A percentile compares a stretch with the other conserved stretches of the same genome.
phyloP scores from a whole-genome alignment of 2,329 filamentous ascomycete species.

The Botryosphaeria dothidea region DNA sequence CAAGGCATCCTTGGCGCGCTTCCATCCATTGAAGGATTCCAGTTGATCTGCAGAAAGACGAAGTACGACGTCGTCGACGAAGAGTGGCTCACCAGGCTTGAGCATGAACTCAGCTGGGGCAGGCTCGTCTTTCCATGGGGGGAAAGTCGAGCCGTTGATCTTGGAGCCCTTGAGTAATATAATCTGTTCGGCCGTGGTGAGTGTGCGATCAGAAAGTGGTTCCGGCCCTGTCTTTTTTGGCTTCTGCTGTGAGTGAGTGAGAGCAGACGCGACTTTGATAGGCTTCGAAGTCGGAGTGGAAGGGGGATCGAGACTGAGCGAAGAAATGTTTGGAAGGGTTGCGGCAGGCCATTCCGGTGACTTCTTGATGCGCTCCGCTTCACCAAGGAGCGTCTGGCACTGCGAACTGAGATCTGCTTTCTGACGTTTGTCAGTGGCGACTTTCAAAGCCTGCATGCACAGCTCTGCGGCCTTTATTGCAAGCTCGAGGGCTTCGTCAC shows the following conservation, averaged over 20 bases:
- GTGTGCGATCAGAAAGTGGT: conserved; percentile 54
- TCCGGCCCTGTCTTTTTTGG: not conserved
- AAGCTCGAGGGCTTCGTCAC: conserved; percentile 68
- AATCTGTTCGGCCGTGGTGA: conserved; percentile 70
- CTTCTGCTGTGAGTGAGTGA: not conserved
- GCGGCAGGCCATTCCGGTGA: conserved; percentile 27
- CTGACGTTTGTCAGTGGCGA: conserved; percentile 63
- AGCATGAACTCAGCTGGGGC: conserved; percentile 62
- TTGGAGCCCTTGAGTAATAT: conserved; percentile 76
- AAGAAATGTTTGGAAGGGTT: not conserved
- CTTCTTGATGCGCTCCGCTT: conserved; percentile 75
- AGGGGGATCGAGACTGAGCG: conserved; percentile 1
- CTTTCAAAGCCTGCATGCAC: conserved; percentile 73
- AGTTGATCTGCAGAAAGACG: conserved; percentile 73
- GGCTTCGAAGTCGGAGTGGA: not conserved
- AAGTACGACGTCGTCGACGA: conserved; percentile 69
- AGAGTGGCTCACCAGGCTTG: conserved; percentile 53
- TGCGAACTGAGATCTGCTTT: conserved; percentile 67
- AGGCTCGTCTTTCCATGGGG: conserved; percentile 75
- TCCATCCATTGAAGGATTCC: conserved; percentile 81
- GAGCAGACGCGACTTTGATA: not conserved
- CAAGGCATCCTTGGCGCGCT: conserved; percentile 70
- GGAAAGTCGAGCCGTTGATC: conserved; percentile 80
- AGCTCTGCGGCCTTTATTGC: conserved; percentile 77
- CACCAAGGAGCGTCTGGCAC: conserved; percentile 68